Base-by-base conservation (phyloP, 2,329 filamentous ascomycete species). In the Fusarium solani-melongenae region DNA sequence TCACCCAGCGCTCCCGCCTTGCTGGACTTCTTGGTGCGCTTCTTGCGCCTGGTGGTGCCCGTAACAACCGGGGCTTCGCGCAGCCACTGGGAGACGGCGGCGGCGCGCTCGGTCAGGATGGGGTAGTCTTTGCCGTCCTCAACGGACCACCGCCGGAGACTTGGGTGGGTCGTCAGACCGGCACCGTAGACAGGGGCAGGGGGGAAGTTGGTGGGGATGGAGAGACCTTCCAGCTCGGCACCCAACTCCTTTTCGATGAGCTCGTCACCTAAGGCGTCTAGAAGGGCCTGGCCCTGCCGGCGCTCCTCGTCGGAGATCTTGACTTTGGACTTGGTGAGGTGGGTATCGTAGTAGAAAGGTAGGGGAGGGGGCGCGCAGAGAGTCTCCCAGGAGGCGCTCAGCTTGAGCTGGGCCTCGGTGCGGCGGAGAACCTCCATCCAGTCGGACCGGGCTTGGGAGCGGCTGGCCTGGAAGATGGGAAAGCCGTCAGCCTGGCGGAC, bases 341-440 rank as follows among this genome's bases (percentile, higher is more conserved):
- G 57, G 73, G 38, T 38, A 27, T 71, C 46, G 24, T 76, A 77
- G 39, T 74, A 74, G 7, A 76, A 29, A 17, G 88, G 86, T 3
- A 91, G 81, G 2, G 89, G 88, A 3, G 88, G 86, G 0, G 90
- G 89, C 0, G 87, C 84, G 76, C 93, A 96, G 17, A 96, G 87
- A 2, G 84, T 84, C 71, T 95, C 93, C 94, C 94, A 96, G 1
- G 87, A 86, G 5, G 87, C 83, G 3, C 82, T 80, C 10, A 96
- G 86, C 8, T 88, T 86, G 60, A 96, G 87, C 92, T 92, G 94
- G 78, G 94, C 93, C 36, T 90, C 86, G 0, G 88, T 87, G 33
- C 90, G 88, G 0, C 91, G 88, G 11, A 96, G 81, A 0, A 96
- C 86, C 81, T 96, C 93, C 56, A 92, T 90, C 94, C 94, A 97